phyloP scores from a whole-genome alignment of 148 eudicot species.

The Linanthus parryae region DNA sequence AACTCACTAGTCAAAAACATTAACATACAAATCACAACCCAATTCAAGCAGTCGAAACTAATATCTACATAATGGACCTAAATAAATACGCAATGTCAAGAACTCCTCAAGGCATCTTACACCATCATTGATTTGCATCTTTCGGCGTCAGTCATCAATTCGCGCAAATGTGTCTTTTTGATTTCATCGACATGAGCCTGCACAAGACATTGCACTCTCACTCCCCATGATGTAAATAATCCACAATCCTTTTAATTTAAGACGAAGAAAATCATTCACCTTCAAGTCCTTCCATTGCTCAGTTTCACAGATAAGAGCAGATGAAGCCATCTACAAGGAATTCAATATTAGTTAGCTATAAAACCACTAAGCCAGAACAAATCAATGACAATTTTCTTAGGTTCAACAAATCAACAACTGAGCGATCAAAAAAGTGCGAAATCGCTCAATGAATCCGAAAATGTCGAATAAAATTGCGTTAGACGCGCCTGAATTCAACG shows the following conservation, averaged over 20 bases:
- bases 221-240: background rate
- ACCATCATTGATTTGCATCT: slow-evolving; percentile 90
- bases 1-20: slow-evolving; percentile 43
- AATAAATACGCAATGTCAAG: too few species aligned
- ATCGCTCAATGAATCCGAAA: too few species aligned
- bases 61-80: too few species aligned
- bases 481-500: too few species aligned
- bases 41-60: background rate
- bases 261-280: slow-evolving; percentile 23
- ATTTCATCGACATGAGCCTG: slow-evolving; percentile 87
- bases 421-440: too few species aligned
- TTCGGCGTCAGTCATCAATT: slow-evolving; percentile 62
- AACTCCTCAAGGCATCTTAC: too few species aligned
- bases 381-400: too few species aligned
- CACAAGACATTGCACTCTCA: slow-evolving; percentile 2
- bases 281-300: slow-evolving; percentile 72
- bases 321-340: slow-evolving; percentile 62
- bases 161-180: slow-evolving; percentile 81
- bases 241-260: background rate
- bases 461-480: too few species aligned
- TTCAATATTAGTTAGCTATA: background rate
- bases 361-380: too few species aligned
- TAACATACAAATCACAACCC: background rate
- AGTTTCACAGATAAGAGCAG: slow-evolving; percentile 58
- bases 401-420: too few species aligned